Base-by-base conservation (phyloP, 163 green algal genomes). In the Volvox carteri region DNA sequence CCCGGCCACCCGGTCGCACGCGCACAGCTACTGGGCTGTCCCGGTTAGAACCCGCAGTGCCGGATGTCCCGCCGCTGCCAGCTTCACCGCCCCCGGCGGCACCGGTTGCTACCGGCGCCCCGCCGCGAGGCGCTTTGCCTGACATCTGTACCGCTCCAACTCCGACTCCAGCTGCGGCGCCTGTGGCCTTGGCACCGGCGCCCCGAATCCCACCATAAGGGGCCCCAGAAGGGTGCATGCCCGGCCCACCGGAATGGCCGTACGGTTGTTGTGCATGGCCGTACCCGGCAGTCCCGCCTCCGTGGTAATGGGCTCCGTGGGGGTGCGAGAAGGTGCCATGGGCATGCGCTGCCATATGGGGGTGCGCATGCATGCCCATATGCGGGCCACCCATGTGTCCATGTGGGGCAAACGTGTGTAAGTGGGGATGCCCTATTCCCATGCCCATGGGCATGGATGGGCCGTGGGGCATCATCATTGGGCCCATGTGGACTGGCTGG, bases 371-470 rank as follows among this genome's bases (percentile, higher is more conserved):
- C 11, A 42, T 67, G 23, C 50, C 58, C 58, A 86, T 86, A 30
- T 48, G 76, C 39, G 54, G 54, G 16, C 37, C 78, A 16, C 56
- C 78, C 54, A 86, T 76, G 35, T 74, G 56, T 21, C 78, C 39
- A 37, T 81, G 73, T 44, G 73, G 14, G 6, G 73, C 44, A 48
- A 74, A 85, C 37, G 54, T 5, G 19, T 85, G 77, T 54, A 75
- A 33, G 39, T 60, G n/a, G n/a, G n/a, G 25, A 60, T 35, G 35
- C 9, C 56, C 56, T 39, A 86, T 78, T 41, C 60, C 79, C 79
- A 75, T 67, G 25, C 42, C 54, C 78, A 86, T 86, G 41, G 37
- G 58, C 78, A 86, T 86, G 37, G 75, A 50, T 33, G 78, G 41
- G 0, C 54, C 39, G 21, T 74, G 56, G 54, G 28, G 18, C 58